Percentiles rank a stretch among this genome's conserved stretches.
Evolutionary conservation across 495 filamentous ascomycete genomes (phyloP).

Genomic region (Neurospora cerealis): DNA sequence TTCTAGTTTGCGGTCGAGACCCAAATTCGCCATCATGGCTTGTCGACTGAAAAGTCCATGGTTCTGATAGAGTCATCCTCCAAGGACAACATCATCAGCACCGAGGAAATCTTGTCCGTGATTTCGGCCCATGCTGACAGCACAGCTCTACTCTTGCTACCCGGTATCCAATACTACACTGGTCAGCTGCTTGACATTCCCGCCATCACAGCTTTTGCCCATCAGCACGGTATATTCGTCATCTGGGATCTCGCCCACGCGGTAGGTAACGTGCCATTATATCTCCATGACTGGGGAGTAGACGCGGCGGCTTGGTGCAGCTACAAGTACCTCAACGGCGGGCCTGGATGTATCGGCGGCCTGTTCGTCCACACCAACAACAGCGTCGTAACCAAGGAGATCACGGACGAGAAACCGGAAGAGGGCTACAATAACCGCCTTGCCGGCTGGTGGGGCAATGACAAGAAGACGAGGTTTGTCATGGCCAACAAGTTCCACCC

Average conservation of each 20-base stretch:
- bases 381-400: slow-evolving; percentile 38
- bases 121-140: slow-evolving; percentile 68
- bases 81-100: slow-evolving; percentile 47
- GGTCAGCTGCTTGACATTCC: slow-evolving; percentile 85
- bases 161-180: slow-evolving; percentile 91
- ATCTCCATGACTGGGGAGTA: slow-evolving; percentile 85
- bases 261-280: slow-evolving; percentile 76
- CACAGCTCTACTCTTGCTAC: slow-evolving; percentile 75
- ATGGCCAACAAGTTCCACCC: slow-evolving; percentile 77
- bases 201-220: slow-evolving; percentile 73
- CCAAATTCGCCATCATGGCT: slow-evolving; percentile 70
- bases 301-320: slow-evolving; percentile 96
- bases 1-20: slow-evolving; percentile 76
- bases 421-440: slow-evolving; percentile 46
- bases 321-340: slow-evolving; percentile 94
- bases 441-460: slow-evolving; percentile 86
- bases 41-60: slow-evolving; percentile 60
- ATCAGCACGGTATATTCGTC: slow-evolving; percentile 62
- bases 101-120: slow-evolving; percentile 59
- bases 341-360: slow-evolving; percentile 79
- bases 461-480: slow-evolving; percentile 62
- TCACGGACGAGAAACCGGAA: slow-evolving; percentile 24
- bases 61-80: slow-evolving; percentile 59
- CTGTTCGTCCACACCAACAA: slow-evolving; percentile 79
- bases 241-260: slow-evolving; percentile 97